Base-by-base conservation (phyloP, 108 stramenopile species). In the Parietichytrium sp. region DNA sequence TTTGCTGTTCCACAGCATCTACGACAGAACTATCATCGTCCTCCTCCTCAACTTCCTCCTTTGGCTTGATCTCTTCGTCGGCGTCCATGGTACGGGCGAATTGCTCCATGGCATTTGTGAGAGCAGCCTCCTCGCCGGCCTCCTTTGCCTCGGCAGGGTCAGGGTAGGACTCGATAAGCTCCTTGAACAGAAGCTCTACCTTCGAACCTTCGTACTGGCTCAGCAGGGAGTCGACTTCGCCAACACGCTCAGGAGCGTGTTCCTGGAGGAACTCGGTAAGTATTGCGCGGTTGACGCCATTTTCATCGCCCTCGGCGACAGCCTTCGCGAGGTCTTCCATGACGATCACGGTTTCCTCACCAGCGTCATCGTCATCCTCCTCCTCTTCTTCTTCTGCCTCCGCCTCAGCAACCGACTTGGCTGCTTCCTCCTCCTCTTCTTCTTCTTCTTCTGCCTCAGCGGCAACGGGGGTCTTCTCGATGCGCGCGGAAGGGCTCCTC, bases 231-330 rank as follows among this genome's bases (percentile, higher is more conserved):
- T 72, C 61, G n/a, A 72, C 61, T 72, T 72, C 61, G 61, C 45
- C 61, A 72, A 72, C 61, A 10, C 61, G 61, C 38, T 72, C 38
- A 33, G 61, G 61, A 42, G 61, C 61, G 42, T 72, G 61, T 12
- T 33, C 45, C 3, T 72, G 38, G 4, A 72, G 42, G 61, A 72
- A 72, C 42, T 72, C 38, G 38, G 10, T 72, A 23, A 72, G 61
- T 33, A 72, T 72, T 16, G 61, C 94, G 20, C 61, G 61, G 61
- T 72, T 27, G 16, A 72, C 61, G 6, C 29, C 42, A 20, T 20
- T 13, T 10, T 72, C 61, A 27, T 72, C 61, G 15, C 45, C 45
- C 38, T 42, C 45, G 20, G 25, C 6, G 16, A 72, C 61, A 3
- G 61, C 61, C 6, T 72, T 42, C 20, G 42, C 42, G 10, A 72